Evolutionary conservation across 805 yeast genomes (phyloP), one percentile per base, ranked within the genome.

Genomic region (Isabelozyma heimii): DNA sequence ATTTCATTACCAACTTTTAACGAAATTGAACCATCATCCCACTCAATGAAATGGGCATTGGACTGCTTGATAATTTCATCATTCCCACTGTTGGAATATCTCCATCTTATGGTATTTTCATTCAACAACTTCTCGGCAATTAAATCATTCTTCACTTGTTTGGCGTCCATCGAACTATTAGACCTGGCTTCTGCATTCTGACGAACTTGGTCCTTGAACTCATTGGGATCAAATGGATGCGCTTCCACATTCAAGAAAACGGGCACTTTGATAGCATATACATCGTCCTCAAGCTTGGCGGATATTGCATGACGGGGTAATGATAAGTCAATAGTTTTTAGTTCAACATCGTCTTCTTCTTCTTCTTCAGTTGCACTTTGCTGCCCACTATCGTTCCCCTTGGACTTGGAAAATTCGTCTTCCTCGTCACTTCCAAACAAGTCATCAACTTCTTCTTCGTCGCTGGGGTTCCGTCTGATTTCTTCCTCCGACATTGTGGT

Each of bases 11-110:
- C 99, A 37, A 94, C 71, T 61, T 89, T 91, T 56, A 94, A 72
- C 2, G 97, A 91, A 53, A 83, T 70, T 4, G 89, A 76, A 1
- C 99, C 99, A 67, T 94, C 98, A 48, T 87, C 86, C 99, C 99
- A 94, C 65, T 89, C 87, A 35, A 94, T 80, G 48, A 92, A 83
- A 61, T 91, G 89, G 5, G 97, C 85, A 62, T 94, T 94, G 8
- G 96, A 86, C 64, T 91, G 96, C 58, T 88, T 88, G 60, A 81
- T 80, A 54, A 91, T 82, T 52, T 86, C 90, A 40, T 83, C 84
- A 46, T 77, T 72, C n/a, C 80, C 81, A 51, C 83, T 84, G 50
- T 86, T 81, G 13, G 90, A 86, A 66, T 91, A 92, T 68, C 96
- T 82, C 99, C 99, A 94, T 62, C 99, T 81, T 33, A 94, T 76